Evolutionary conservation across 306 rosid species (phyloP).

Genomic region (Fagus crenata): DNA sequence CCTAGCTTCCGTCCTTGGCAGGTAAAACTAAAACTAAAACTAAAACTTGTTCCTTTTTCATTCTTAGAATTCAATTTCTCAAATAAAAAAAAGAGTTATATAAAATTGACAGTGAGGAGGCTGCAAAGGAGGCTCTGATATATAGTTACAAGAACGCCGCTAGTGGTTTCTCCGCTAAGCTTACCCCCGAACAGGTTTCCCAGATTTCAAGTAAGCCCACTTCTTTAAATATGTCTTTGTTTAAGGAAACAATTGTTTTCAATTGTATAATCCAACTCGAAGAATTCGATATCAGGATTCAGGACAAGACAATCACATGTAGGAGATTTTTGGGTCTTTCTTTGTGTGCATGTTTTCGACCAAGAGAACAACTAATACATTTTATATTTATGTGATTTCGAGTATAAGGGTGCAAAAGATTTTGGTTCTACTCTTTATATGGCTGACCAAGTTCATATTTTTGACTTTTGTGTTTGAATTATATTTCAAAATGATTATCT

Average conservation of each 20-base stretch:
- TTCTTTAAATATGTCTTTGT: background rate
- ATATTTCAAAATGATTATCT: background rate
- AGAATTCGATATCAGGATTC: too few species aligned
- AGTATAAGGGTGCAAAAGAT: background rate
- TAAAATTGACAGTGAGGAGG: slow-evolving; percentile 57
- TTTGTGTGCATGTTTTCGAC: too few species aligned
- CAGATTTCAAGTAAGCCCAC: slow-evolving; percentile 42
- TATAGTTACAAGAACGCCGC: slow-evolving; percentile 88
- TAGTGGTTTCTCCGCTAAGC: slow-evolving; percentile 93
- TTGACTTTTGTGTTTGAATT: background rate
- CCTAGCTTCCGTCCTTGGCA: slow-evolving; percentile 83
- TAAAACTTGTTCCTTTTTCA: too few species aligned
- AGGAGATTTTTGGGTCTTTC: too few species aligned
- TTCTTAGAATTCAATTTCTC: too few species aligned
- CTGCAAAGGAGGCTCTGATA: slow-evolving; percentile 86
- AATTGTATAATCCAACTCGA: too few species aligned
- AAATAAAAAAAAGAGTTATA: too few species aligned
- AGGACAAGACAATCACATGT: too few species aligned
- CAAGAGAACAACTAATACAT: too few species aligned
- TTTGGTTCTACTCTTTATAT: background rate
- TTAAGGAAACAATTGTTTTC: too few species aligned
- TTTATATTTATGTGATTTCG: background rate
- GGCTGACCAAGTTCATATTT: background rate
- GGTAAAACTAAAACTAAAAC: slow-evolving; percentile 43
- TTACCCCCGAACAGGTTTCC: slow-evolving; percentile 62